Conservation (phyloP, 208 protist genomes). For the Crithidia thermophila region DNA sequence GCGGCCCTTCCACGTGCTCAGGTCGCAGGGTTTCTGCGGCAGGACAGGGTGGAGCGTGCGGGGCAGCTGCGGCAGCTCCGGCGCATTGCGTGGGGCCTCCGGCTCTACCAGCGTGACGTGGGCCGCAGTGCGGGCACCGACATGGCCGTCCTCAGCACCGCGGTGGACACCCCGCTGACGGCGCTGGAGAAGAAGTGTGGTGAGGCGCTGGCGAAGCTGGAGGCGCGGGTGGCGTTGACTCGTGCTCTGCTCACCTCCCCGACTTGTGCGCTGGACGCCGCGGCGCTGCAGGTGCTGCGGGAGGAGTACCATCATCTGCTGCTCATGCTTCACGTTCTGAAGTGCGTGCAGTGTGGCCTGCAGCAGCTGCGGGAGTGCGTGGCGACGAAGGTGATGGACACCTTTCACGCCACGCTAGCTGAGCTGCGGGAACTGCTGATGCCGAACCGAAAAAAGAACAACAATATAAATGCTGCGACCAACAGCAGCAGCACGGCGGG, state of each 20-base stretch:
- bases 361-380: conserved; percentile 38
- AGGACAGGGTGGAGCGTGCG: conserved; percentile 68
- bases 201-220: conserved; percentile 27
- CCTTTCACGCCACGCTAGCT: conserved; percentile 41
- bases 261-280: conserved; percentile 33
- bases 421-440: conserved; percentile 54
- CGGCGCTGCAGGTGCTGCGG: conserved; percentile 31
- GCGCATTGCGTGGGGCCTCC: conserved; percentile 90
- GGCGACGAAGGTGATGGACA: conserved; percentile 37
- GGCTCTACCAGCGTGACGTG: conserved; percentile 74
- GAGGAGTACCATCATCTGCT: conserved; percentile 84
- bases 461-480: neutral
- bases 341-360: conserved; percentile 48
- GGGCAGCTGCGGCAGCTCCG: conserved; percentile 86
- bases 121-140: conserved; percentile 57
- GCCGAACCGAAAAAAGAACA: neutral
- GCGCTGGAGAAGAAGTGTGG: conserved; percentile 25
- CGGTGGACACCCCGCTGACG: conserved; percentile 42
- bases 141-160: conserved; percentile 34
- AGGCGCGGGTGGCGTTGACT: conserved; percentile 24
- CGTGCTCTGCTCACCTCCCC: conserved; percentile 62
- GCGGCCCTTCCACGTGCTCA: conserved; percentile 69
- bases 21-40: conserved; percentile 67
- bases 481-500: conserved; percentile 12
- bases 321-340: conserved; percentile 55